Evolutionary conservation across 495 filamentous ascomycete species (phyloP), one percentile per base, ranked within the genome.

Genomic region (Xylaria cubensis): DNA sequence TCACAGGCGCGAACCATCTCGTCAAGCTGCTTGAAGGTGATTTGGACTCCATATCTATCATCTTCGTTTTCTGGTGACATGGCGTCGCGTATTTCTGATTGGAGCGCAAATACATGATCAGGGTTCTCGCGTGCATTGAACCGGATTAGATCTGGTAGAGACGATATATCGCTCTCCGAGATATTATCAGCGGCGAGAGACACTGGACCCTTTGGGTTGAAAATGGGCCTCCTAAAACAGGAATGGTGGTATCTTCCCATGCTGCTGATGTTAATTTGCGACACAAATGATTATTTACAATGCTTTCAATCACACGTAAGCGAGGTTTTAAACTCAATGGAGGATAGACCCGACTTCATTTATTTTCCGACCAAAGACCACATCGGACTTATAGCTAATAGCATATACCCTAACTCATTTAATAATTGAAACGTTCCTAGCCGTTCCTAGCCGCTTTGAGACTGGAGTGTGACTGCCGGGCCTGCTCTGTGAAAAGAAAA

Each of bases 61-160:
- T 46, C 39, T 44, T 29, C 39, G 1, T 12, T 41, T n/a, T 39
- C 61, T 46, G 6, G 6, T 39, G 34, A 9, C 26, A 5, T 19
- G 24, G 32, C 53, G 3, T 26, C 51, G 42, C 21, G 29, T 26
- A 63, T 36, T 48, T 72, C 71, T 3, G 71, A 59, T 55, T 72
- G 71, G 15, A 72, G 67, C 21, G 67, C 67, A 32, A 73, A 73
- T 13, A 69, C 39, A 42, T 71, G 67, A 26, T 67, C 15, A 17
- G 55, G 72, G 36, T 71, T 71, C 6, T 71, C 42, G 15, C 34
- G 42, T 21, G 63, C 62, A 48, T 70, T 70, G 42, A 72, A 71
- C 12, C 26, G 69, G 29, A 71, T 55, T 15, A 71, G 63, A 24
- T 67, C 64, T 34, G 63, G 72, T 29, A 71, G 42, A 24, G 68